Evolutionary conservation across 257 asterid species (phyloP).

Genomic region (Leonotis leonurus): DNA sequence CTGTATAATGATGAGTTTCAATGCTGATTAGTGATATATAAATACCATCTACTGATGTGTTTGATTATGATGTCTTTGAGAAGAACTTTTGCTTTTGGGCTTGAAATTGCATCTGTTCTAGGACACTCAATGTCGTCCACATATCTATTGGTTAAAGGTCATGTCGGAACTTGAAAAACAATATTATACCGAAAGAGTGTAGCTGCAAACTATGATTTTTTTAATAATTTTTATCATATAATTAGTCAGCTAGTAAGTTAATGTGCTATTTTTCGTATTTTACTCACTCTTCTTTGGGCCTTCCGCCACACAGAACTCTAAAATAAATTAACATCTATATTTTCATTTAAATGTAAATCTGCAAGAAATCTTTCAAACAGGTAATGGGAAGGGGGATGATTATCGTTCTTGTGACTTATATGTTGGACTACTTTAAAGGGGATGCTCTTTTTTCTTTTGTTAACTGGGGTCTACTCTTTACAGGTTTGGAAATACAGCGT

Average conservation of each 20-base stretch:
- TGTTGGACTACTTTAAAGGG: slow-evolving; percentile 1
- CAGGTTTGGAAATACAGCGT: slow-evolving; percentile 99
- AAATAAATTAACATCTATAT: not conserved
- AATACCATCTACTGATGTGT: not conserved
- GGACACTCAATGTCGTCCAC: too few species aligned
- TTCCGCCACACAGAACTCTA: not conserved
- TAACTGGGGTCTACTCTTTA: slow-evolving; percentile 15
- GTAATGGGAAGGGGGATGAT: not conserved
- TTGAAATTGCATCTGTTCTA: too few species aligned
- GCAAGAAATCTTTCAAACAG: not conserved
- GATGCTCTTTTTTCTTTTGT: slow-evolving; percentile 1
- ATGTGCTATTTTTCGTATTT: not conserved
- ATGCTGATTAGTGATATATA: too few species aligned
- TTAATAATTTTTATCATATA: not conserved
- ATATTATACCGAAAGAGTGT: not conserved
- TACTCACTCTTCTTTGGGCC: not conserved
- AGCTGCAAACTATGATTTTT: not conserved
- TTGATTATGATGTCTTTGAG: not conserved
- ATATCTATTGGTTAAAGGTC: not conserved
- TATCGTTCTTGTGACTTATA: slow-evolving; percentile 1
- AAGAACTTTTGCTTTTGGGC: not conserved
- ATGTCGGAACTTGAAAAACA: not conserved
- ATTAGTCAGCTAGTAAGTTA: too few species aligned
- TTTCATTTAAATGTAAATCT: not conserved
- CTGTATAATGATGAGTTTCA: too few species aligned